Percentiles rank a stretch among this genome's conserved stretches.
These are phyloP conservation scores for Porogramme epimiltina DNA, from an alignment of 1,284 basidiomycete genomes.

Conservation along the genomic window DNA sequence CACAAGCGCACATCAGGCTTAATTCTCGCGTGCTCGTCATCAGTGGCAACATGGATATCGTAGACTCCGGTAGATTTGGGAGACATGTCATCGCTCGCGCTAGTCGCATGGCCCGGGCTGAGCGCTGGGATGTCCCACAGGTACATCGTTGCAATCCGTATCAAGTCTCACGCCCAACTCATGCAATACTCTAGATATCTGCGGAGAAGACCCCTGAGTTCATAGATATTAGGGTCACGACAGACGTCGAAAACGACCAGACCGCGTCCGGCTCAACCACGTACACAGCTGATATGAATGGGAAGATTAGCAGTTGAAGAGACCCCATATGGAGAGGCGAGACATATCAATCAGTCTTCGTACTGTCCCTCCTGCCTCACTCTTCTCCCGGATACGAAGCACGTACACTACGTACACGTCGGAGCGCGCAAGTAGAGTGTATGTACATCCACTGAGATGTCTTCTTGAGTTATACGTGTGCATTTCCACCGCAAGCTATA, in stretches of 20 bases:
- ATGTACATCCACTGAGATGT: too few relatives aligned
- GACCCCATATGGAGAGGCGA: too few relatives aligned
- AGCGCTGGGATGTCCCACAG: constrained; percentile 7
- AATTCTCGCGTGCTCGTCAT: not conserved
- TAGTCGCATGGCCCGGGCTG: not conserved
- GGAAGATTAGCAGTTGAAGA: too few relatives aligned
- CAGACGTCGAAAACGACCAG: not conserved
- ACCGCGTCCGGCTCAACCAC: not conserved
- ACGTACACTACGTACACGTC: too few relatives aligned
- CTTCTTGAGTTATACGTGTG: too few relatives aligned
- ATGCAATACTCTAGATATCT: not conserved
- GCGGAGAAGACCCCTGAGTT: not conserved
- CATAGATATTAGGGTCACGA: not conserved
- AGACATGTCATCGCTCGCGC: constrained; percentile 1
- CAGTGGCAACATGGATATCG: not conserved
- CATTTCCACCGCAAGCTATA: too few relatives aligned
- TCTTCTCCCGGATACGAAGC: too few relatives aligned
- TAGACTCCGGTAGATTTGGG: not conserved
- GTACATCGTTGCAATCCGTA: not conserved
- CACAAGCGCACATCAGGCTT: not conserved
- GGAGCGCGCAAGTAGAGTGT: too few relatives aligned
- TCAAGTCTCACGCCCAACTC: not conserved
- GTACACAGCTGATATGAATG: too few relatives aligned
- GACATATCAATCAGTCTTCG: too few relatives aligned
- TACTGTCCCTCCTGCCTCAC: too few relatives aligned